phyloP scores from a whole-genome alignment of 192 early-diverging fungal genomes.

The Coemansia sp. region DNA sequence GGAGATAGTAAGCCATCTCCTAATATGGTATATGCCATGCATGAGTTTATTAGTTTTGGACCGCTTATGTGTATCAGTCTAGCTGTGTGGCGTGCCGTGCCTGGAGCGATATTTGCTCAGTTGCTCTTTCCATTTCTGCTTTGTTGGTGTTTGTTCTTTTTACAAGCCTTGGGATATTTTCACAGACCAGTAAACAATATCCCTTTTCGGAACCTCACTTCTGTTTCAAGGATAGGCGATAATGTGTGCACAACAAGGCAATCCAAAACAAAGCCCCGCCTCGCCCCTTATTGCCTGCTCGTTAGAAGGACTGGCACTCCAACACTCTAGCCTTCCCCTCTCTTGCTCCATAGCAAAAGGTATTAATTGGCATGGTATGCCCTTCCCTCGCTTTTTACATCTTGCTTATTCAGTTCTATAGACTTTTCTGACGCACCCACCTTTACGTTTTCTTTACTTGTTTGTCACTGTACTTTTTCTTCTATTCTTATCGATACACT shows the following conservation, averaged over 20 bases:
- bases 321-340: not conserved
- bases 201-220: not conserved
- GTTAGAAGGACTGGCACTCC: not conserved
- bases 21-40: not conserved
- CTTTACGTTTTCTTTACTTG: not conserved
- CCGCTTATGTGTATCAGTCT: not conserved
- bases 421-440: not conserved
- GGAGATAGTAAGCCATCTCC: not conserved
- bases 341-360: not conserved
- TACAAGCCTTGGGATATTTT: not conserved
- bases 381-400: not conserved
- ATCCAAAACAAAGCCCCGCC: not conserved
- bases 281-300: not conserved
- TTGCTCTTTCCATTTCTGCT: not conserved
- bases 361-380: not conserved
- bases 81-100: not conserved
- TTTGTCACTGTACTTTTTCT: not conserved
- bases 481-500: not conserved
- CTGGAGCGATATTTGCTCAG: not conserved
- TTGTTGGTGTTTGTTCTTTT: not conserved
- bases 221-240: not conserved
- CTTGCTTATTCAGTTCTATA: not conserved
- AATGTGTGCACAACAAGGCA: not conserved
- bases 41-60: not conserved
- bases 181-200: not conserved